Percentiles rank a stretch among this genome's conserved stretches.
phyloP scores from a whole-genome alignment of 2,329 filamentous ascomycete species.

The Xylariaceae sp. region DNA sequence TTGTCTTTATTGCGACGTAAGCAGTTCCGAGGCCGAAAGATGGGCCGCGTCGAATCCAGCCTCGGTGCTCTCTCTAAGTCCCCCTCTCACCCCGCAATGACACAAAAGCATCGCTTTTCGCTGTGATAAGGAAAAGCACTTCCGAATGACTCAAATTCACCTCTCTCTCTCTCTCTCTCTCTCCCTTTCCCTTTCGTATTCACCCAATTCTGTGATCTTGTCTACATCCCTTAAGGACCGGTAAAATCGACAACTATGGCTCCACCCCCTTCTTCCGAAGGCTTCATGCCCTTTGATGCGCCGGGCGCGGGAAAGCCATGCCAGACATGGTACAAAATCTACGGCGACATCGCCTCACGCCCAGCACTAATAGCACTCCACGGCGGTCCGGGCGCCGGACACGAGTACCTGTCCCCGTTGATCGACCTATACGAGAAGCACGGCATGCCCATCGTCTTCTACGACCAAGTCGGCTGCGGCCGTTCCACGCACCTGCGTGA shows the following conservation, averaged over 20 bases:
- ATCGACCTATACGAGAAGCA: constrained; percentile 40
- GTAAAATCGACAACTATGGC: neutral
- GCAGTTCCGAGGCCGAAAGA: no score
- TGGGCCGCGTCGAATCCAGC: no score
- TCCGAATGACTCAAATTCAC: no score
- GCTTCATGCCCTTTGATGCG: neutral
- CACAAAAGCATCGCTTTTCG: no score
- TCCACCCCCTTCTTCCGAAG: neutral
- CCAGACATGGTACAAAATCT: constrained; percentile 15
- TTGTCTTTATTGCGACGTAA: no score
- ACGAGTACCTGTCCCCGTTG: constrained; percentile 57
- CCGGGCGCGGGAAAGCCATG: neutral
- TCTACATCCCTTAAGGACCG: no score
- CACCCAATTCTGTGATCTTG: no score
- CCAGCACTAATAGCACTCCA: constrained; percentile 16
- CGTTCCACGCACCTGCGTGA: constrained; percentile 41
- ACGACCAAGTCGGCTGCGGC: constrained; percentile 48
- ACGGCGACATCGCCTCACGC: constrained; percentile 28
- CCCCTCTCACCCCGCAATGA: no score
- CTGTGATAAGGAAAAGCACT: no score
- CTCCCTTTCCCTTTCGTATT: no score
- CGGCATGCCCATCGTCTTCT: constrained; percentile 34
- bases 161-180: no score
- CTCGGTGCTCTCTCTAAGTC: no score
- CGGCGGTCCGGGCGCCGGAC: constrained; percentile 37